A percentile compares a stretch with the other conserved stretches of the same genome.
Evolutionary conservation across 2,329 filamentous ascomycete species (phyloP).

Genomic region (Septoria linicola): DNA sequence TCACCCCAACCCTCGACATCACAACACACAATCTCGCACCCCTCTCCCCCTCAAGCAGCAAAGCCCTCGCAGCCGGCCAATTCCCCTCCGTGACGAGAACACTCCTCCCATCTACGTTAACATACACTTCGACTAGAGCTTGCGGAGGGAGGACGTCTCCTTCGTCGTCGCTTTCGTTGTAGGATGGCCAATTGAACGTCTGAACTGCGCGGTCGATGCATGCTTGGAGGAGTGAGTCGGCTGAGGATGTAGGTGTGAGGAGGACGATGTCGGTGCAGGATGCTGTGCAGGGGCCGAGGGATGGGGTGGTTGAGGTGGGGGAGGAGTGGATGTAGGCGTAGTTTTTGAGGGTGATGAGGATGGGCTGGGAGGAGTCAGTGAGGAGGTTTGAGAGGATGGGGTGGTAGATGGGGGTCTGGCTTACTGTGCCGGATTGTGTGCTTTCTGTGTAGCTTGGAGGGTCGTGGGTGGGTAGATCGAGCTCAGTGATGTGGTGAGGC

Average conservation of each 20-base stretch:
- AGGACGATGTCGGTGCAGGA: neutral
- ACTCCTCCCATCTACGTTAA: neutral
- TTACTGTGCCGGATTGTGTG: neutral
- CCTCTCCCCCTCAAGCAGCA: neutral
- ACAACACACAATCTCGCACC: neutral
- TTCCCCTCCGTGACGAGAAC: neutral
- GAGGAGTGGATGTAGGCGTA: neutral
- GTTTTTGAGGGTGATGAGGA: conserved; percentile 1
- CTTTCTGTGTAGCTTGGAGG: neutral
- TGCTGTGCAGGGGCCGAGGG: neutral
- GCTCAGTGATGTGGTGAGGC: neutral
- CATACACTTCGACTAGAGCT: neutral
- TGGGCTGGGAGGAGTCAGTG: neutral
- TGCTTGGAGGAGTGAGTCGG: neutral
- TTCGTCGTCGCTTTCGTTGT: neutral
- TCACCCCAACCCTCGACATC: neutral
- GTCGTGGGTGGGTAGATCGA: neutral
- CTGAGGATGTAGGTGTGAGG: neutral
- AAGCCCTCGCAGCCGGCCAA: neutral
- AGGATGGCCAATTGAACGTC: neutral
- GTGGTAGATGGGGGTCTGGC: neutral
- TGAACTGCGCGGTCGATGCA: neutral
- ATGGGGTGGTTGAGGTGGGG: neutral
- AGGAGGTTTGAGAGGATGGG: neutral
- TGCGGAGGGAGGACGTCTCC: neutral